Percentiles rank a stretch among this genome's conserved stretches.
phyloP scores from a whole-genome alignment of 2,329 filamentous ascomycete genomes.

The Coniochaeta ligniaria region DNA sequence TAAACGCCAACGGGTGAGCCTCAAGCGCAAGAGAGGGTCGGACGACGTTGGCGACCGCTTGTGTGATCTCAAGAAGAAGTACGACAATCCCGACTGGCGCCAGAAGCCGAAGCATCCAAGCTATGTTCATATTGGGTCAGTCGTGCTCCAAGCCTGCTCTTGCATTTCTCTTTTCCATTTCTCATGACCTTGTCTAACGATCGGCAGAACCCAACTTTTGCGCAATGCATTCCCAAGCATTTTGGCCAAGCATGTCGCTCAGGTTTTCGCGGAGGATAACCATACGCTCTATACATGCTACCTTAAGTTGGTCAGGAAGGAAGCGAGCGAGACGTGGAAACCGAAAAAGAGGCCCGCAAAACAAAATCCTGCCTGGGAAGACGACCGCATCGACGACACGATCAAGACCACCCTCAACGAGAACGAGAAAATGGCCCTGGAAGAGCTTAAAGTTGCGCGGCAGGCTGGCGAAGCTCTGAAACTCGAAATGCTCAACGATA shows the following conservation, averaged over 20 bases:
- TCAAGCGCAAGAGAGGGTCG: slow-evolving; percentile 34
- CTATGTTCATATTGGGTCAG: slow-evolving; percentile 6
- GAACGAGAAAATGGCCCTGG: slow-evolving; percentile 21
- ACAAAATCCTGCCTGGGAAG: slow-evolving; percentile 2
- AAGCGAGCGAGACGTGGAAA: neutral
- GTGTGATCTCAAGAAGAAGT: slow-evolving; percentile 4
- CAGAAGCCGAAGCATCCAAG: slow-evolving; percentile 4
- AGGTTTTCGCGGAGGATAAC: slow-evolving; percentile 13
- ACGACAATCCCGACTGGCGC: slow-evolving; percentile 14
- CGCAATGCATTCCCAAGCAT: neutral
- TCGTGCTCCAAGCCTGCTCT: neutral
- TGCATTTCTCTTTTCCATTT: neutral
- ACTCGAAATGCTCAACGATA: slow-evolving; percentile 14
- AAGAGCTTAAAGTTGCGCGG: slow-evolving; percentile 32
- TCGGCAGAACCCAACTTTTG: neutral
- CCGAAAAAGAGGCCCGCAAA: slow-evolving; percentile 5
- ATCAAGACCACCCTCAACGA: slow-evolving; percentile 5
- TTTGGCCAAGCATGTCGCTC: slow-evolving; percentile 17
- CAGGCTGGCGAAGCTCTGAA: slow-evolving; percentile 11
- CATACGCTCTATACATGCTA: slow-evolving; percentile 27
- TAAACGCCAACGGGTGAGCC: slow-evolving; percentile 12
- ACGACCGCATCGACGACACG: slow-evolving; percentile 14
- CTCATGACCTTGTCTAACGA: neutral
- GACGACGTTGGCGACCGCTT: slow-evolving; percentile 4
- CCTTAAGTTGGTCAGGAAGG: slow-evolving; percentile 8